Base-by-base conservation (phyloP, 2,329 filamentous ascomycete species). In the Fusarium sp. region DNA sequence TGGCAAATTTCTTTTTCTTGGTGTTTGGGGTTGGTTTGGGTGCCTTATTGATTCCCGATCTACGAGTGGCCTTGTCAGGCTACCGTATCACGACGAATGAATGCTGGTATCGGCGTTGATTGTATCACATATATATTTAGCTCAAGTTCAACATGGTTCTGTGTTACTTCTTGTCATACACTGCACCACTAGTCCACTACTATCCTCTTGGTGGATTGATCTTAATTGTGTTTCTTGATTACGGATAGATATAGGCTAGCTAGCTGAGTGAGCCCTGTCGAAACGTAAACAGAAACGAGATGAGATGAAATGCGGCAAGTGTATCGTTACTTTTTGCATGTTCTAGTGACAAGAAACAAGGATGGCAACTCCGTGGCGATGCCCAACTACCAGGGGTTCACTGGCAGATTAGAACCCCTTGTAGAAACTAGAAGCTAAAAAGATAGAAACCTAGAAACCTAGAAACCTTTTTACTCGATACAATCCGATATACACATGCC, bases 31-130 rank as follows among this genome's bases (percentile, higher is more conserved):
- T 43, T 68, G 32, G 39, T 43, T 59, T 39, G 47, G 65, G 65
- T 53, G 51, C 53, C 61, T 56, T 56, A 48, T 52, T 71, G 68
- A 62, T 66, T 71, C 53, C 59, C 65, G 60, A 56, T 59, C 60
- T 56, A 49, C 61, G 56, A 69, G 45, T 52, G 50, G 51, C 46
- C 61, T 46, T 46, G 58, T 44, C 37, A 45, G 54, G 61, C 56
- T 61, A 51, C 48, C 66, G 54, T 69, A 52, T 56, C 50, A 67
- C 56, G 65, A 71, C 48, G 57, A 69, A 69, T 49, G 66, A 71
- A 50, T 56, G 57, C 56, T 56, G 56, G 55, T 58, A 61, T 62
- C 11, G 68, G 69, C 61, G 69, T 71, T 72, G 50, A 59, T 43
- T 62, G 59, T 70, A 62, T 58, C 37, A 57, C 51, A 62, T 33